Evolutionary conservation across 2,329 filamentous ascomycete species (phyloP), one percentile per base, ranked within the genome.

Genomic region (Clonostachys chloroleuca): DNA sequence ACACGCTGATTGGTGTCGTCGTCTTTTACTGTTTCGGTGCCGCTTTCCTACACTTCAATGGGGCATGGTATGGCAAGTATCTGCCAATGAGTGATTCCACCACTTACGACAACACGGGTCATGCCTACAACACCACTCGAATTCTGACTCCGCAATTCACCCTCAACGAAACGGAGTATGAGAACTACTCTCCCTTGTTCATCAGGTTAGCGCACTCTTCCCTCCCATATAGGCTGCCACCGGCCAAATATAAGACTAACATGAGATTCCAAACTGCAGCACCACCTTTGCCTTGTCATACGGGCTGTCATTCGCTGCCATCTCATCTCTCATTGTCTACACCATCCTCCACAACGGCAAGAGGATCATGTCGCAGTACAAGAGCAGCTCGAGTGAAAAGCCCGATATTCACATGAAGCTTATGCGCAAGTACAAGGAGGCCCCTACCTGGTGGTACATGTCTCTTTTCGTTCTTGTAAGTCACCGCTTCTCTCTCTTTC

Each of bases 201-300:
- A 70, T 89, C 44, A 78, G 74, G 75, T 73, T 54, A 17, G 56
- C 51, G 6, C 17, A 9, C 3, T 30, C 24, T 10, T 10, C 24
- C 24, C 24, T 30, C 24, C 40, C n/a, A 40, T 40, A 10, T 12
- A 40, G 17, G 12, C n/a, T 40, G 17, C 4, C 16, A 6, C 24
- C 9, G 24, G 24, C 4, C 24, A 3, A 20, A 8, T 34, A 12
- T 24, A 30, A 9, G 20, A 20, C 24, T 30, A 30, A 30, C 24
- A 30, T 24, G 24, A 9, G 24, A 13, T 33, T n/a, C 24, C 34
- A 17, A 9, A 8, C 5, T 24, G 10, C 42, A 87, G 84, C 52
- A 89, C 86, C 1, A 86, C 85, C 0, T 89, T 89, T 59, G 77
- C 83, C 51, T 66, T 89, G 49, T 74, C 77, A 1, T 90, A 89